A percentile compares a stretch with the other conserved stretches of the same genome.
phyloP scores from a whole-genome alignment of 2,329 filamentous ascomycete species.

The Paraphoma chrysanthemicola region DNA sequence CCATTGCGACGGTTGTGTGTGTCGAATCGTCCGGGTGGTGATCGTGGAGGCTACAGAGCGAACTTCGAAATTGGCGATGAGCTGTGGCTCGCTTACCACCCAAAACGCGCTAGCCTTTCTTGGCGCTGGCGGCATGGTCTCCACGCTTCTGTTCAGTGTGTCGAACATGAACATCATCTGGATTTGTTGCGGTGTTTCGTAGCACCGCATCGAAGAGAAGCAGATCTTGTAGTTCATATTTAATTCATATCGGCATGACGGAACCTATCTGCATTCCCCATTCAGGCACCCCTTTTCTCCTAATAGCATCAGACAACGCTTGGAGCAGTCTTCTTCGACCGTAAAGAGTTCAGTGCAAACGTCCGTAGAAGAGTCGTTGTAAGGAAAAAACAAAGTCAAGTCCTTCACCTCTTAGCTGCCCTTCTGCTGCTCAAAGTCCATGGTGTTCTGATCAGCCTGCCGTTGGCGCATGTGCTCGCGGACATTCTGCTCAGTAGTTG shows the following conservation, averaged over 20 bases:
- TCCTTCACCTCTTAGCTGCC: constrained; percentile 16
- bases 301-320: background rate
- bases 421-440: constrained; percentile 30
- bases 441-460: constrained; percentile 29
- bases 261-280: background rate
- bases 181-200: background rate
- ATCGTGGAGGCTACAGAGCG: constrained; percentile 29
- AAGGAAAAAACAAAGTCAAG: constrained; percentile 1
- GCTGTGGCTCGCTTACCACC: constrained; percentile 8
- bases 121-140: background rate
- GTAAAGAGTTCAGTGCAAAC: background rate
- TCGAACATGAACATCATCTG: background rate
- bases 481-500: constrained; percentile 71
- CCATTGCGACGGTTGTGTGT: constrained; percentile 65
- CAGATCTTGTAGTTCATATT: background rate
- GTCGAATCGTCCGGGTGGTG: constrained; percentile 40
- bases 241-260: background rate
- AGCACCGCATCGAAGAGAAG: background rate
- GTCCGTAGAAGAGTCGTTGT: background rate
- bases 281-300: background rate
- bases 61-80: constrained; percentile 19
- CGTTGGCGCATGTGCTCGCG: constrained; percentile 56
- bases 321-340: background rate
- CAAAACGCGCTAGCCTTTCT: constrained; percentile 13
- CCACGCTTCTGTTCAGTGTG: background rate